Conservation (phyloP, 306 rosid species). For the Casuarina cunninghamiana region DNA sequence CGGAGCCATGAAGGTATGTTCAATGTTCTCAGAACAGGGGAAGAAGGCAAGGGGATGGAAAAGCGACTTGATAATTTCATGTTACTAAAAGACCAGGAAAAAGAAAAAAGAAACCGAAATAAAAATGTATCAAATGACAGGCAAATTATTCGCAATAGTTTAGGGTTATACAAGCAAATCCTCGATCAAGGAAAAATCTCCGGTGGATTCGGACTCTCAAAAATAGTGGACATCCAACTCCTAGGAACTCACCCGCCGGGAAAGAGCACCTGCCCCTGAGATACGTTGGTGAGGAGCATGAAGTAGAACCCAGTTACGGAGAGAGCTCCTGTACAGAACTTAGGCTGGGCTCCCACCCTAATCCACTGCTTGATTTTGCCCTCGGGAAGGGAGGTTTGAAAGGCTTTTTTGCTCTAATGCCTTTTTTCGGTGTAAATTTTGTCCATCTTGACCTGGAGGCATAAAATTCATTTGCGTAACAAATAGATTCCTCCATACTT, state of each 20-base stretch:
- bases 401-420: conserved; percentile 48
- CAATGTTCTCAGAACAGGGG: too few relatives aligned
- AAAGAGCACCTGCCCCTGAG: conserved; percentile 9
- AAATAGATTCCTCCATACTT: conserved; percentile 39
- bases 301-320: conserved; percentile 38
- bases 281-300: conserved; percentile 3
- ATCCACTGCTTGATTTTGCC: conserved; percentile 32
- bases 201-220: not conserved
- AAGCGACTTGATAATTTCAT: too few relatives aligned
- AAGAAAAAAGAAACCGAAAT: not conserved
- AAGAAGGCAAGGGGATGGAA: too few relatives aligned
- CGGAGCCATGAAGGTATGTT: too few relatives aligned
- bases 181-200: not conserved
- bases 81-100: not conserved
- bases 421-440: conserved; percentile 34
- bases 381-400: conserved; percentile 64
- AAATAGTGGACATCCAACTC: not conserved
- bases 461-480: conserved; percentile 44
- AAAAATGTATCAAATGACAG: not conserved
- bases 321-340: conserved; percentile 65
- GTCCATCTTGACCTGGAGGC: conserved; percentile 24
- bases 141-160: not conserved
- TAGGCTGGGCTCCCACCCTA: conserved; percentile 70
- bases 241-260: conserved; percentile 7
- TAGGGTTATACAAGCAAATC: not conserved